Conservation (phyloP, 148 eudicot species). For the Camellia japonica region DNA sequence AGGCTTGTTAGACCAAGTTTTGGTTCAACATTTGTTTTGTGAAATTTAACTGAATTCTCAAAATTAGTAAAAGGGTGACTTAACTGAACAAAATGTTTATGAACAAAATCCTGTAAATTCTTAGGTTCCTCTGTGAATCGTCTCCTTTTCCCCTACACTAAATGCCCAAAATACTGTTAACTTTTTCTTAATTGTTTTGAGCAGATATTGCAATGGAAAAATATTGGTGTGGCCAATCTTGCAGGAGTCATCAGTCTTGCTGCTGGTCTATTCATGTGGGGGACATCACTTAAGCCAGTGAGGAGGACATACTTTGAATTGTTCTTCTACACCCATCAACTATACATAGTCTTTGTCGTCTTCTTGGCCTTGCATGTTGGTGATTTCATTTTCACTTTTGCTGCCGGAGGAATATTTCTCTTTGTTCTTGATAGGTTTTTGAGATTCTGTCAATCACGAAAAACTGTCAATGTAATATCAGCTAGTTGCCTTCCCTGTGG, state of each 20-base stretch:
- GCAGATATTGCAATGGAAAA: conserved; percentile 65
- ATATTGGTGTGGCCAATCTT: conserved; percentile 57
- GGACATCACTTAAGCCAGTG: conserved; percentile 65
- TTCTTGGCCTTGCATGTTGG: conserved; percentile 81
- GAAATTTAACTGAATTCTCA: background rate
- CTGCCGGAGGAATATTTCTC: conserved; percentile 70
- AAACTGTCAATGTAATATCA: conserved; percentile 64
- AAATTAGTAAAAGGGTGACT: background rate
- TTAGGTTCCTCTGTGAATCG: background rate
- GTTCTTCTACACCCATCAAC: conserved; percentile 88
- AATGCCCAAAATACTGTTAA: background rate
- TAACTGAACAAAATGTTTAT: background rate
- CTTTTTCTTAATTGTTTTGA: background rate
- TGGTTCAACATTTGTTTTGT: background rate
- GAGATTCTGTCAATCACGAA: conserved; percentile 73
- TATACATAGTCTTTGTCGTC: conserved; percentile 71
- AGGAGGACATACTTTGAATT: conserved; percentile 65
- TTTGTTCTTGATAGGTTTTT: conserved; percentile 87
- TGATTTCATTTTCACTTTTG: conserved; percentile 58
- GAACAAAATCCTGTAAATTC: background rate
- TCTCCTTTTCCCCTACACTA: background rate
- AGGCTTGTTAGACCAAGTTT: background rate
- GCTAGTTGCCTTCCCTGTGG: conserved; percentile 75
- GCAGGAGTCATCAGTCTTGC: conserved; percentile 77
- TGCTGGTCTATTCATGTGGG: conserved; percentile 86